Evolutionary conservation across 2,329 filamentous ascomycete genomes (phyloP).

Genomic region (Phoma herbarum): DNA sequence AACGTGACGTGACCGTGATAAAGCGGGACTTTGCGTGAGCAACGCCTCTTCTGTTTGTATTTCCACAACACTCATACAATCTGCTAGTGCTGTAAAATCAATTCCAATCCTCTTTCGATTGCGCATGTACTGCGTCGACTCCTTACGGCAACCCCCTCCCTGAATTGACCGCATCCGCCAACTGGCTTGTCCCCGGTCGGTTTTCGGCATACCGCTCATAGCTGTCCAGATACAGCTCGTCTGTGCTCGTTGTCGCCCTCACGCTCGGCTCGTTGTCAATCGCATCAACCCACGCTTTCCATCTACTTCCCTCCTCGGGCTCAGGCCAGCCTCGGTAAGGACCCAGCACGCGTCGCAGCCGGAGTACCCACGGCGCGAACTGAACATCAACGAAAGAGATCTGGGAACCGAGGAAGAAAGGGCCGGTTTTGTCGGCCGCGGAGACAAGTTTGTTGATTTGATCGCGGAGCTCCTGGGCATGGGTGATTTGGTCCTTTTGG

Average conservation of each 20-base stretch:
- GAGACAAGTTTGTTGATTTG: conserved; percentile 70
- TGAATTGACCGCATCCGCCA: conserved; percentile 68
- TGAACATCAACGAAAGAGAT: conserved; percentile 76
- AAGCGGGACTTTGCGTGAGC: background rate
- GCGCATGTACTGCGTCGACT: background rate
- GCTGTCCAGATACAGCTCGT: conserved; percentile 72
- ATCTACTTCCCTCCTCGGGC: conserved; percentile 69
- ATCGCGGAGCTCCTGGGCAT: conserved; percentile 68
- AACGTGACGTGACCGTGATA: background rate
- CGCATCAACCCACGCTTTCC: conserved; percentile 74
- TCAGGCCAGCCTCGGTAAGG: conserved; percentile 73
- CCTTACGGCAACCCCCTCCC: conserved; percentile 59
- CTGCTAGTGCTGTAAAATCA: background rate
- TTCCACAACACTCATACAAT: background rate
- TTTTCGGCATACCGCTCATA: conserved; percentile 72
- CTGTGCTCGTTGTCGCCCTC: conserved; percentile 71
- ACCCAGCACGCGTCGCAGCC: conserved; percentile 71
- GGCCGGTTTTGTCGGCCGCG: conserved; percentile 67
- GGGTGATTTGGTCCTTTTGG: conserved; percentile 63
- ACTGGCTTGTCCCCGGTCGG: conserved; percentile 64
- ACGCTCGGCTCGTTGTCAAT: conserved; percentile 72
- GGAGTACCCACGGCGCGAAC: conserved; percentile 77
- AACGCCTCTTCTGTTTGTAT: background rate
- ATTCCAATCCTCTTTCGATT: background rate
- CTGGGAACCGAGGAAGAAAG: conserved; percentile 70